Evolutionary conservation across 1,139 yeast species (phyloP), one percentile per base, ranked within the genome.

Genomic region (Geotrichum carabidarum): DNA sequence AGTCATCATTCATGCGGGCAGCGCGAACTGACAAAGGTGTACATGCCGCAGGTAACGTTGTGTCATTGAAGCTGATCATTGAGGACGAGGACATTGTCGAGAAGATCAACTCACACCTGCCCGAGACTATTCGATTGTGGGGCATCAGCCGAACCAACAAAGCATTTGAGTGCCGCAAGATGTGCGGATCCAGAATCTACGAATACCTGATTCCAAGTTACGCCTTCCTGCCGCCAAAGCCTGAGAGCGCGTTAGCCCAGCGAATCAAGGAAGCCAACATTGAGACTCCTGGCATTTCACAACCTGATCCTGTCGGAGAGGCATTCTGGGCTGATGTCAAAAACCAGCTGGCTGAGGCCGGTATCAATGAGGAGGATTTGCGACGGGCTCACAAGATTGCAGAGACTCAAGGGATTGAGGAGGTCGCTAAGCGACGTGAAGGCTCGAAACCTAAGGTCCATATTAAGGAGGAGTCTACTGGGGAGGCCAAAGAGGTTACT

Each of bases 21-120:
- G 99, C 99, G 2, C 79, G 99, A 71, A 93, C 99, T 4, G 99
- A 93, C 69, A 94, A 93, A 71, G 99, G 99, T 59, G 99, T 93
- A 14, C 99, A 93, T 71, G 99, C 99, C 30, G 98, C 98, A 4
- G 98, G 99, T 31, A 93, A 93, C 68, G 90, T 93, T 34, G 82
- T 94, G 45, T 86, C 96, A 8, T 76, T 89, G 64, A 93, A 93
- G 68, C 74, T 93, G 75, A 90, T 91, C 64, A 80, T 91, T 56
- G 97, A 91, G 68, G 98, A 91, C 65, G 80, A 78, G n/a, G 85
- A 86, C 54, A 78, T 91, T 53, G 76, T 86, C 45, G 76, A 77
- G 44, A 86, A 83, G 68, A 85, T 94, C 70, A 93, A 93, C 69
- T 71, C 75, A 1, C 69, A 77, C 48, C 76, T 93, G 55, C 99